Base-by-base conservation (phyloP, 2,329 filamentous ascomycete species). In the Thielaviopsis cerberus region DNA sequence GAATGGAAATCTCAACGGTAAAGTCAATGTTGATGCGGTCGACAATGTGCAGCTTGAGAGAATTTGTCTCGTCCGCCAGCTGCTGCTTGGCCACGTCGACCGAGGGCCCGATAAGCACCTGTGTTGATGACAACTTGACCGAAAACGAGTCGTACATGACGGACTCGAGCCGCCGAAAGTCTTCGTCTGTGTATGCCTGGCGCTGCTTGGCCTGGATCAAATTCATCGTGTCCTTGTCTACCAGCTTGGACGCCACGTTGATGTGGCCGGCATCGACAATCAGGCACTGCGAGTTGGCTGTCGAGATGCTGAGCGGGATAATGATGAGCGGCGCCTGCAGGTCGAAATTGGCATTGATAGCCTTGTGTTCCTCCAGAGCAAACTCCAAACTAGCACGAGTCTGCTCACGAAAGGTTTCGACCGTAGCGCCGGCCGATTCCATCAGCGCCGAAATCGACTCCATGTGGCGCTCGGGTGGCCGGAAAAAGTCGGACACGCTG, bases 1-100 rank as follows among this genome's bases (percentile, higher is more conserved):
- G 74, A 64, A 99, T 99, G 7, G 90, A 98, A 22, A 86, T 85
- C 68, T 96, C 90, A n/a, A 99, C 81, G 11, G 89, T 82, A 68
- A 99, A 97, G 68, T 97, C 88, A 64, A 99, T 86, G 64, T 95
- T 98, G 73, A 98, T 98, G 63, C 88, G 83, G 68, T 99, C 91
- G 37, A 99, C 88, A 57, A 99, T 82, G 67, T 97, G 91, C 63
- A 94, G 77, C 62, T 83, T 83, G 59, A 83, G 84, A 1, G 77
- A 75, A 6, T 85, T 79, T 25, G 84, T 80, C 62, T 80, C 79
- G 26, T 81, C 76, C 13, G 79, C 77, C 3, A 98, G 75, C 64
- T 96, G 88, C 4, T 82, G 77, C 67, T 91, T 92, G 0, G 94
- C 92, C 63, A 88, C 86, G 57, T 94, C 85, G 53, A 98, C 88